Base-by-base conservation (phyloP, 2,329 filamentous ascomycete species). In the Sarocladium brachiariae region DNA sequence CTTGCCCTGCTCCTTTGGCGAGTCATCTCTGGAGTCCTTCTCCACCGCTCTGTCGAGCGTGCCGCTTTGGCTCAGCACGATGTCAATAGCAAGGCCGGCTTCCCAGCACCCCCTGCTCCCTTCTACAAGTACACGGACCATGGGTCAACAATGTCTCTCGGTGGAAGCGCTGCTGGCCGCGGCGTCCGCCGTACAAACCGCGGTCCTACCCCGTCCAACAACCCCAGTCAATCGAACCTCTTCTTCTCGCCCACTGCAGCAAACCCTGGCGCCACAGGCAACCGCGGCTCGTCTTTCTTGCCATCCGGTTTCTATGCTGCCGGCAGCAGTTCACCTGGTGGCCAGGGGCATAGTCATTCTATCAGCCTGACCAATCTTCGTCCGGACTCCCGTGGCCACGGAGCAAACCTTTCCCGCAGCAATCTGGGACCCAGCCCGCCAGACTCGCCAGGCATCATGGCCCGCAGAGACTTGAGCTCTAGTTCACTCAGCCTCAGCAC, bases 211-310 rank as follows among this genome's bases (percentile, higher is more conserved):
- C 75, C 75, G 2, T 79, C 78, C 9, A 70, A 70, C 48, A 81
- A 77, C 23, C 81, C 75, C 10, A 86, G 80, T 61, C 73, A 77
- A 58, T 81, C 81, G 33, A 88, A 86, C 55, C 76, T 97, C 14
- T 99, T 99, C 78, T 99, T 96, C 74, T 96, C 90, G 7, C 93
- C 93, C 0, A 97, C 93, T 0, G 91, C 91, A 1, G 81, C 80
- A 37, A 74, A 31, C 30, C 31, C 79, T 7, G 86, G 86, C 13
- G 81, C 80, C 34, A 71, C 76, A 13, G 73, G 75, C 52, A 80
- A 80, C 58, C 84, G 91, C 50, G 81, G 80, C 53, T 95, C 89
- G 1, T 75, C 76, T n/a, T 95, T 92, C 63, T 76, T 96, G 18
- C 92, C 92, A 14, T 86, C 92, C 2, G 92, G 92, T 1, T 96